A percentile compares a stretch with the other conserved stretches of the same genome.
Conservation (phyloP, 148 eudicot species). For the Diospyros lotus region DNA sequence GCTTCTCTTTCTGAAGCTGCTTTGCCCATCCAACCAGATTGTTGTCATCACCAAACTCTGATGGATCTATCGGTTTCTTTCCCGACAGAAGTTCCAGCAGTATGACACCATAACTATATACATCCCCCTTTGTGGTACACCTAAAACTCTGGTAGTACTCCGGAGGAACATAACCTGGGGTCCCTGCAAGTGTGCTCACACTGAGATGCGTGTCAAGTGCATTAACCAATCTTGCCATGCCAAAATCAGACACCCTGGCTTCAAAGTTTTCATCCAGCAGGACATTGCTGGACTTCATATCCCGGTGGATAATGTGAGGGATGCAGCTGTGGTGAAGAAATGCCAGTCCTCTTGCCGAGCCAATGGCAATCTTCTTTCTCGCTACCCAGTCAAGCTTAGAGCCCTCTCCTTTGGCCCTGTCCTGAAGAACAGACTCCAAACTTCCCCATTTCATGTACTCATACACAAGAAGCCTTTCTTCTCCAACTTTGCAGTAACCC, state of each 20-base stretch:
- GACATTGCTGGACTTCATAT: constrained; percentile 60
- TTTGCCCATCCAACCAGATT: constrained; percentile 66
- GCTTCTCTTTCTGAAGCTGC: constrained; percentile 35
- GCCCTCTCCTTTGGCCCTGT: constrained; percentile 23
- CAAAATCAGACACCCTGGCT: constrained; percentile 61
- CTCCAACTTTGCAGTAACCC: constrained; percentile 58
- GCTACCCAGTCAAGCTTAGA: constrained; percentile 38
- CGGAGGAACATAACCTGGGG: constrained; percentile 61
- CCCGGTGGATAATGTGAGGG: constrained; percentile 60
- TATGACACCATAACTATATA: constrained; percentile 52
- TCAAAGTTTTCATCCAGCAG: constrained; percentile 53
- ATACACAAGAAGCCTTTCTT: constrained; percentile 55
- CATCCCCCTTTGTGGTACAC: constrained; percentile 57
- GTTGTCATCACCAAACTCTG: constrained; percentile 50
- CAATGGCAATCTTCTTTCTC: constrained; percentile 46
- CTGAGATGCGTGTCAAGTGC: constrained; percentile 56
- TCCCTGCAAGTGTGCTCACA: constrained; percentile 58
- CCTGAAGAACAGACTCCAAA: constrained; percentile 51
- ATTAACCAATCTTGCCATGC: constrained; percentile 56
- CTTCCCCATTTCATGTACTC: constrained; percentile 70
- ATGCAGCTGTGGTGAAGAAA: constrained; percentile 65
- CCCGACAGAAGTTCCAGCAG: constrained; percentile 52
- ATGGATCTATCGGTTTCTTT: constrained; percentile 42
- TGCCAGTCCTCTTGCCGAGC: constrained; percentile 57
- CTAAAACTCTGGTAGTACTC: constrained; percentile 63